phyloP scores from a whole-genome alignment of 495 filamentous ascomycete species.

The Tuber aestivum region DNA sequence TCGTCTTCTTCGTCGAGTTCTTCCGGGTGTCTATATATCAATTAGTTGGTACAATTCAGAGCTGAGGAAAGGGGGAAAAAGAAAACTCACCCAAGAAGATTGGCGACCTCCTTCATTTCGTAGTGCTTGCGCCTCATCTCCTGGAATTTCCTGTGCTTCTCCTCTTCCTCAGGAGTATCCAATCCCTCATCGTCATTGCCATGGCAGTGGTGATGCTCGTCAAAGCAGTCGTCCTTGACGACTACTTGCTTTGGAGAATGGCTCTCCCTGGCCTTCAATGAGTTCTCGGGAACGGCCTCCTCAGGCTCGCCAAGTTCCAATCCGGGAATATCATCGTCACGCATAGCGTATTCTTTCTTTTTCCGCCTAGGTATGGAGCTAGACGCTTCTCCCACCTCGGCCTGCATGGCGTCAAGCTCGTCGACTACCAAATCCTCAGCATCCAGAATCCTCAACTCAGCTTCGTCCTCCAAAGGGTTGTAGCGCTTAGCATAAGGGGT shows the following conservation, averaged over 20 bases:
- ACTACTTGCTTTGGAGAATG: conserved; percentile 60
- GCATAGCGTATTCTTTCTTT: conserved; percentile 37
- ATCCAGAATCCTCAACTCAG: conserved; percentile 58
- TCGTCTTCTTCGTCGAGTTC: conserved; percentile 51
- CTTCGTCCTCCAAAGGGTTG: conserved; percentile 79
- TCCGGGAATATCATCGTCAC: conserved; percentile 79
- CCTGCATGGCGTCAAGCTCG: conserved; percentile 59
- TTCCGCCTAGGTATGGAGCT: conserved; percentile 42
- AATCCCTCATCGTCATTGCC: conserved; percentile 54
- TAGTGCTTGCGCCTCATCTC: conserved; percentile 90
- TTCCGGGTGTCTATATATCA: conserved; percentile 49
- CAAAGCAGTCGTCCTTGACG: conserved; percentile 61
- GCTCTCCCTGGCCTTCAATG: conserved; percentile 47
- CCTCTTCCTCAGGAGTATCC: conserved; percentile 68
- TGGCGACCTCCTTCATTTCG: conserved; percentile 94
- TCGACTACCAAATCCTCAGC: conserved; percentile 58
- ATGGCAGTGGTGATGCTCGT: conserved; percentile 48
- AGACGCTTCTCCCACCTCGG: conserved; percentile 42
- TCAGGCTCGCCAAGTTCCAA: conserved; percentile 93
- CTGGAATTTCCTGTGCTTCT: conserved; percentile 88
- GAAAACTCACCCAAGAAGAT: conserved; percentile 65
- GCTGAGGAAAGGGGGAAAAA: too few relatives aligned
- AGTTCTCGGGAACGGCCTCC: conserved; percentile 51
- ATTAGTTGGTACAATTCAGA: background rate
- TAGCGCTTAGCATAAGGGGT: conserved; percentile 90